A percentile compares a stretch with the other conserved stretches of the same genome.
phyloP scores from a whole-genome alignment of 768 basidiomycete species.

The Boletus bicolor region DNA sequence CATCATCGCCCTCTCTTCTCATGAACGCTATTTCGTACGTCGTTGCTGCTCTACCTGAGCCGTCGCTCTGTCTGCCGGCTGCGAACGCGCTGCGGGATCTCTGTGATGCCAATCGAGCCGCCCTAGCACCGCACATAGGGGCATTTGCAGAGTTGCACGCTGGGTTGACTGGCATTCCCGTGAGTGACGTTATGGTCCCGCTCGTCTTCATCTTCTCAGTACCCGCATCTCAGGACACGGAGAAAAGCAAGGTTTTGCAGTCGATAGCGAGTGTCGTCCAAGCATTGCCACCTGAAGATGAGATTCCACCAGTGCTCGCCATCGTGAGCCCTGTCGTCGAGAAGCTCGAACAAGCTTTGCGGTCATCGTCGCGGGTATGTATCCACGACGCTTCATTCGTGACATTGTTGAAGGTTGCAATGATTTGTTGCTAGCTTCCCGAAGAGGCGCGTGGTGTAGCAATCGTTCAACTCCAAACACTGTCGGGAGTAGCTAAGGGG shows the following conservation, averaged over 20 bases:
- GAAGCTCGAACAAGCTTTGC: conserved; percentile 61
- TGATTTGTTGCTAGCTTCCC: conserved; percentile 46
- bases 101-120: conserved; percentile 86
- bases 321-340: conserved; percentile 75
- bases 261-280: conserved; percentile 93
- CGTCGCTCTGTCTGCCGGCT: conserved; percentile 61
- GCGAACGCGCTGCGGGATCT: conserved; percentile 81
- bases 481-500: conserved; percentile 85
- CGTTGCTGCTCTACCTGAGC: conserved; percentile 66
- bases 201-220: background rate
- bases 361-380: conserved; percentile 51
- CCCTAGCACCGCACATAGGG: conserved; percentile 76
- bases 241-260: conserved; percentile 87
- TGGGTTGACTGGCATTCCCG: conserved; percentile 68
- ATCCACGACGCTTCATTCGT: background rate
- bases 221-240: conserved; percentile 56
- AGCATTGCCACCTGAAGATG: conserved; percentile 76
- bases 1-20: conserved; percentile 44
- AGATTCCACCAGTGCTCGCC: conserved; percentile 73
- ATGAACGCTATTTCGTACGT: conserved; percentile 68
- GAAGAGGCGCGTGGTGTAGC: conserved; percentile 67
- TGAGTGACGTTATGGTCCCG: conserved; percentile 33
- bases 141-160: conserved; percentile 86
- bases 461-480: conserved; percentile 72
- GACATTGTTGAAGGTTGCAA: background rate